phyloP scores from a whole-genome alignment of 192 early-diverging fungal genomes.

The Podila minutissima region DNA sequence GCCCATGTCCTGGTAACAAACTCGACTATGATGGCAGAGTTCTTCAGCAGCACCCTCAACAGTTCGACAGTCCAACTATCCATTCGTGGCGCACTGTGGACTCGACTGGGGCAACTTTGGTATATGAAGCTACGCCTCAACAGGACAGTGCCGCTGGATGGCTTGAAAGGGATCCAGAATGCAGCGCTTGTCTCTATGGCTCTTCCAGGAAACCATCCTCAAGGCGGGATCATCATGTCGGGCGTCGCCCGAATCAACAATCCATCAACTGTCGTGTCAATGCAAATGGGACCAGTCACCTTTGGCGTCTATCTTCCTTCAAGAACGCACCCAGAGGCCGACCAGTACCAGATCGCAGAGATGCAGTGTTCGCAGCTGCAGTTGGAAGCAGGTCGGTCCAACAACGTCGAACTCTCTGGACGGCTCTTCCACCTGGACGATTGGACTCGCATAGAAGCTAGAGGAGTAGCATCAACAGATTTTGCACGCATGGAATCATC shows the following conservation, averaged over 20 bases:
- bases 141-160: slow-evolving; percentile 17
- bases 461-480: not conserved
- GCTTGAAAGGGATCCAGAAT: slow-evolving; percentile 34
- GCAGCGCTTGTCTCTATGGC: slow-evolving; percentile 27
- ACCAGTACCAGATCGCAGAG: slow-evolving; percentile 43
- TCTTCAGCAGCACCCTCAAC: slow-evolving; percentile 18
- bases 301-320: slow-evolving; percentile 45
- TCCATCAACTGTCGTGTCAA: slow-evolving; percentile 25
- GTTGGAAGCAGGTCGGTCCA: slow-evolving; percentile 18
- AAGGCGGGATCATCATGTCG: slow-evolving; percentile 39
- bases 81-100: slow-evolving; percentile 23
- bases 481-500: not conserved
- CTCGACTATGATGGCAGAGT: slow-evolving; percentile 36
- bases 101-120: slow-evolving; percentile 31
- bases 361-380: slow-evolving; percentile 11
- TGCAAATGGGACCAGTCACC: slow-evolving; percentile 26
- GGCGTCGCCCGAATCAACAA: slow-evolving; percentile 33
- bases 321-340: slow-evolving; percentile 18
- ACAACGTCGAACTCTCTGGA: slow-evolving; percentile 19
- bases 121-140: slow-evolving; percentile 28
- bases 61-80: slow-evolving; percentile 21
- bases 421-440: slow-evolving; percentile 49
- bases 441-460: slow-evolving; percentile 10
- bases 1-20: slow-evolving; percentile 34
- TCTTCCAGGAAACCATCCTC: slow-evolving; percentile 31